phyloP scores from a whole-genome alignment of 768 basidiomycete species.

The Lactarius evosmus region DNA sequence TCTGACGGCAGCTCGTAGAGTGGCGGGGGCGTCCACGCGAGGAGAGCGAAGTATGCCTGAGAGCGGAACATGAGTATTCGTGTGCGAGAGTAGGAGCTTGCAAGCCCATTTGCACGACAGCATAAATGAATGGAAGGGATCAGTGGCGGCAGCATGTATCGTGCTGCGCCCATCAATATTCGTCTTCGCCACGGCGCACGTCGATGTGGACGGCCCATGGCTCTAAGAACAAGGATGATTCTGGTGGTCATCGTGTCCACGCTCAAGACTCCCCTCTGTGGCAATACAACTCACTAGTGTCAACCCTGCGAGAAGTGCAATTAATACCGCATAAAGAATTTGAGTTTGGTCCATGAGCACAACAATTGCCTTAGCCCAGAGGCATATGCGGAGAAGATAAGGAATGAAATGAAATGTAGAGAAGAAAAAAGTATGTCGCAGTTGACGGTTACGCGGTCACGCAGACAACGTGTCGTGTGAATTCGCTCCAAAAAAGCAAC shows the following conservation, averaged over 20 bases:
- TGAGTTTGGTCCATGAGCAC: constrained; percentile 17
- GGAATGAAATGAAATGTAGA: not conserved
- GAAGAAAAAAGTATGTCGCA: no score
- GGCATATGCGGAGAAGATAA: not conserved
- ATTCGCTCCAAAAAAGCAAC: not conserved
- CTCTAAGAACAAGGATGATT: constrained; percentile 97
- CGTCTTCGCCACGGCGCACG: constrained; percentile 66
- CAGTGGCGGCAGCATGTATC: constrained; percentile 41
- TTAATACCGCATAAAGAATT: constrained; percentile 1
- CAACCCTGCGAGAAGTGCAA: constrained; percentile 8
- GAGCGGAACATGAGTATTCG: constrained; percentile 26
- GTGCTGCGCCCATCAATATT: constrained; percentile 50
- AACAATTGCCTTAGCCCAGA: constrained; percentile 1
- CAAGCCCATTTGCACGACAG: not conserved
- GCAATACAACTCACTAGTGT: constrained; percentile 16
- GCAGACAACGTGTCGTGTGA: not conserved
- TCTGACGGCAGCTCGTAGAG: constrained; percentile 65
- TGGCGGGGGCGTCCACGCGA: constrained; percentile 71
- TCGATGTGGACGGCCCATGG: constrained; percentile 48
- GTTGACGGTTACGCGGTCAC: no score
- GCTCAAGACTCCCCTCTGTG: not conserved
- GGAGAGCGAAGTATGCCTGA: constrained; percentile 66
- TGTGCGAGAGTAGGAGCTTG: not conserved
- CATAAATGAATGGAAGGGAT: constrained; percentile 18
- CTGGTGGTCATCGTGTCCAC: constrained; percentile 52